Evolutionary conservation across 2,329 filamentous ascomycete species (phyloP), one percentile per base, ranked within the genome.

Genomic region (Aspergillus pseudotamarii): DNA sequence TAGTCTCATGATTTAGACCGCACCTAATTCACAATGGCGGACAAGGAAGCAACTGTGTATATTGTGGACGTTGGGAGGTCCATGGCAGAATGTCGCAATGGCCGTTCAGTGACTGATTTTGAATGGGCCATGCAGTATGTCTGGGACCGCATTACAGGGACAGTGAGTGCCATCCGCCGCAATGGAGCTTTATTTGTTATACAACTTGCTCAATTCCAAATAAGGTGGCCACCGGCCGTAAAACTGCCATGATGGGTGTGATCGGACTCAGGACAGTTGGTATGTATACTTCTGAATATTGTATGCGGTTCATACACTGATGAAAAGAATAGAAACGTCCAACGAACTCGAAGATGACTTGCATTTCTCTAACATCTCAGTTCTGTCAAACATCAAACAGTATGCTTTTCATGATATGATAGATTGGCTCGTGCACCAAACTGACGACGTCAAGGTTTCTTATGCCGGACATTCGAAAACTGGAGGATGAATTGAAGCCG

Each of bases 41-140:
- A 91, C 66, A 99, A 99, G 77, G 93, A 98, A 81, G 93, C 93
- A 10, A 95, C 91, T 0, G 87, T 98, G 50, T 99, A 95, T 78
- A 90, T 99, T 70, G 80, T 99, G 64, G 95, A 99, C 79, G 83
- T 97, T 28, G 94, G 93, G 62, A 83, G 82, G 72, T 91, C 94
- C n/a, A 97, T 96, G 91, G 90, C 85, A 62, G 83, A 91, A 74
- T 85, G 83, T 70, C 86, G 88, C 70, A 84, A 87, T 79, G 92
- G 90, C 30, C 88, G 95, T 68, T 75, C 82, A 23, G 87, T 94
- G 75, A 90, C 90, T 3, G 91, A 98, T 75, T 86, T 99, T 21
- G 92, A 97, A 64, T 99, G 90, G 88, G 87, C 88, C 55, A 89
- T 98, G 88, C 88, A 88, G 66, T 99, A 97, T 79, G 86, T 98